phyloP scores from a whole-genome alignment of 1,284 basidiomycete genomes.

The Marasmius tenuissimus region DNA sequence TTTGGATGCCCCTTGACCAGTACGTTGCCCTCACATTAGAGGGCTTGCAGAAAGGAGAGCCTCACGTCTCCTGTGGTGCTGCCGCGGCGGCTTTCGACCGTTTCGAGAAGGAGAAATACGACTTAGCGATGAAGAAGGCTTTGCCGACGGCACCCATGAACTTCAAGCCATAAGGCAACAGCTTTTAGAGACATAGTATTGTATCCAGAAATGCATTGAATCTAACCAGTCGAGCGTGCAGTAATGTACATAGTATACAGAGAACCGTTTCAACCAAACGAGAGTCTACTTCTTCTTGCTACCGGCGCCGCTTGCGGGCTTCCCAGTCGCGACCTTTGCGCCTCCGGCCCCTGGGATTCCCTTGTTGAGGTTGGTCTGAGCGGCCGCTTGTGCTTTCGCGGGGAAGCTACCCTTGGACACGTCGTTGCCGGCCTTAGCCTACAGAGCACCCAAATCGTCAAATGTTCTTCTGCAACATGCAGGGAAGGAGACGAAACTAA shows the following conservation, averaged over 20 bases:
- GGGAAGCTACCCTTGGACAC: constrained; percentile 8
- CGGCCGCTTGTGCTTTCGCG: constrained; percentile 8
- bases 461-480: not conserved
- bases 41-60: constrained; percentile 47
- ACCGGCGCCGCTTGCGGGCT: constrained; percentile 2
- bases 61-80: constrained; percentile 35
- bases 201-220: not conserved
- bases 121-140: constrained; percentile 7
- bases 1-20: constrained; percentile 61
- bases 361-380: constrained; percentile 12
- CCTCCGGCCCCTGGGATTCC: not conserved
- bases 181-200: not conserved
- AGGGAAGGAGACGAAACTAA: not conserved
- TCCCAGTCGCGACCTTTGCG: not conserved
- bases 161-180: not conserved
- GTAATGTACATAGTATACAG: not conserved
- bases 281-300: constrained; percentile 1
- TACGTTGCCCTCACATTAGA: constrained; percentile 48
- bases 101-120: constrained; percentile 25
- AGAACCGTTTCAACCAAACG: too few relatives aligned
- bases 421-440: constrained; percentile 13
- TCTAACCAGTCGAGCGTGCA: not conserved
- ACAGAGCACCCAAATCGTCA: not conserved
- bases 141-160: not conserved
- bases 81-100: constrained; percentile 23